Evolutionary conservation across 352 stramenopile genomes (phyloP), one percentile per base, ranked within the genome.

Genomic region (Pythium folliculosum): DNA sequence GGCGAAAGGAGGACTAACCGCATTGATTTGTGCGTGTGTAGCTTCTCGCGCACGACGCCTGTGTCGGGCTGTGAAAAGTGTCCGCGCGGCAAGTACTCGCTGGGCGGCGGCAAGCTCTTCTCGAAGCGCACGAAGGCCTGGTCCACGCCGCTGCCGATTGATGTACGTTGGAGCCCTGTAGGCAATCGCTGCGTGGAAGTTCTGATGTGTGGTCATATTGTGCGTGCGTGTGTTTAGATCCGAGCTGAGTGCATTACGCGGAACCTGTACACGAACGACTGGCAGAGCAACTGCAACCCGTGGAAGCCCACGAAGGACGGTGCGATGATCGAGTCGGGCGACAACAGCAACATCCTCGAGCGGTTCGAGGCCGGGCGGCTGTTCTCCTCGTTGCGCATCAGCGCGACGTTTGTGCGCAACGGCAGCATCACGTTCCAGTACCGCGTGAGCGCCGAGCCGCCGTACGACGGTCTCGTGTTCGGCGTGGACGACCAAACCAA

Each of bases 401-500:
- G 80, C 19, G 84, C 84, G 22, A 90, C 79, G 44, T 92, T 92
- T 63, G 86, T 95, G 35, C 81, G 84, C 0, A 75, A 88, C 44
- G 87, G 87, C 22, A 80, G 66, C 0, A 74, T 95, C 48, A 93
- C 87, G 47, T 95, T 92, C 69, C 82, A 92, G 56, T 95, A 85
- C 67, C 72, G 73, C 0, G 84, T 95, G 47, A 84, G 90, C 45
- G 85, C 84, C 13, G 87, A 95, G 50, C 63, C 73, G 48, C 81
- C 82, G 25, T 93, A 89, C 65, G 85, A 95, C 69, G 87, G 87
- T 0, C 69, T 95, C 17, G 75, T 89, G 16, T 93, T 95, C 52
- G 79, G 84, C 60, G 71, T 95, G 3, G 83, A 93, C 50, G 82
- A 91, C 49, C 76, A 82, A 40, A 77, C 79, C 49, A 73, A 75